Base-by-base conservation (phyloP, 345 rosid species). In the Gossypium stocksii region DNA sequence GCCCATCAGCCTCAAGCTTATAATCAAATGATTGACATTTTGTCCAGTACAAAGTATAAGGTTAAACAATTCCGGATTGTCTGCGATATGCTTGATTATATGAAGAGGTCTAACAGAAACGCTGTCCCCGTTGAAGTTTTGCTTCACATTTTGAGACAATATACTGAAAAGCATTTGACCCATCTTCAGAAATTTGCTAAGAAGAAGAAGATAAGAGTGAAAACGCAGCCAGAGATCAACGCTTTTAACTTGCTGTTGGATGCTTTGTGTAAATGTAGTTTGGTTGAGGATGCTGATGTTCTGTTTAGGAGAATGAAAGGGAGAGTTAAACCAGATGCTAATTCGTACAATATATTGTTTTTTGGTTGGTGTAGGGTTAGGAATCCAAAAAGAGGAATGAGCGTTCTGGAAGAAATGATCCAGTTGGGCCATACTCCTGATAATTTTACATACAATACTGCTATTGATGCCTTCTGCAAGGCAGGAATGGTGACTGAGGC, bases 301-400 rank as follows among this genome's bases (percentile, higher is more conserved):
- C 10, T 93, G 87, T 75, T 90, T 79, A 82, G 64, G 70, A 85
- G 86, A 75, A 71, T 93, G 88, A 89, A 86, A 77, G 71, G 56
- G 19, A 89, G 49, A 79, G 72, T 93, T 74, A 89, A 86, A 77
- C 94, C 96, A 0, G 87, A 91, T 82, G 86, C 86, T 19, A 86
- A 79, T 85, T 86, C 94, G 0, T 93, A 78, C 43, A 95, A 90
- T 79, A 79, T 88, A 11, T 80, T 95, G 89, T 95, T 91, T 77
- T 91, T 95, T 41, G 97, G 99, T 53, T 93, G 97, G 85, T 91
- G 97, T 77, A 85, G 98, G 75, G 94, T 93, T 59, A 91, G 94
- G 72, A 86, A 89, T 23, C 98, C 97, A 0, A 85, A 67, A 43
- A 85, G 85, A 75, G 98, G 88, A 59, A 86, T 90, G 97, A 76